A percentile compares a stretch with the other conserved stretches of the same genome.
These are phyloP conservation scores for Metarhizium anisopliae DNA, from an alignment of 2,329 filamentous ascomycete genomes.

Conservation along the genomic window DNA sequence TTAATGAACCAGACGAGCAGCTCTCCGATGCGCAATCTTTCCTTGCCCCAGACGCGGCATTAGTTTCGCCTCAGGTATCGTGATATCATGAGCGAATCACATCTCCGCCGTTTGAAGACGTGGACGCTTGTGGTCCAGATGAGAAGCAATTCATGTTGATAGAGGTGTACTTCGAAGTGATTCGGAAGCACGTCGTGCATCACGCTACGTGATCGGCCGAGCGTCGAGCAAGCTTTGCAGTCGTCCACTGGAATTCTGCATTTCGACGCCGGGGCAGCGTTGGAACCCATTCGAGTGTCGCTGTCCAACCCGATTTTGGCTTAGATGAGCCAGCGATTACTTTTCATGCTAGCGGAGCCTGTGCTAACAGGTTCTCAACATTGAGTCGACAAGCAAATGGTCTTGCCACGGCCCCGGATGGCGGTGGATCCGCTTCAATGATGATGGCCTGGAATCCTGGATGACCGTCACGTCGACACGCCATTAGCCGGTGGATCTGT, in stretches of 20 bases:
- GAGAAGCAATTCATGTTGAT: constrained; percentile 42
- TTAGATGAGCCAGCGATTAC: constrained; percentile 2
- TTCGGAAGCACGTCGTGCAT: constrained; percentile 31
- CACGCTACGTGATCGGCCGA: constrained; percentile 20
- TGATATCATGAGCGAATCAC: too few relatives aligned
- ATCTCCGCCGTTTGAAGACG: too few relatives aligned
- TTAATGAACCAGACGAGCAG: too few relatives aligned
- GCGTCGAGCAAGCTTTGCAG: constrained; percentile 16
- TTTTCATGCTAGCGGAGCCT: neutral
- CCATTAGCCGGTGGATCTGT: constrained; percentile 4
- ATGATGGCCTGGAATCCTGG: neutral
- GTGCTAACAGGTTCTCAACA: neutral
- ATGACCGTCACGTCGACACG: neutral
- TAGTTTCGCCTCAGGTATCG: too few relatives aligned
- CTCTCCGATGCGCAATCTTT: too few relatives aligned
- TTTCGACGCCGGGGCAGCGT: constrained; percentile 14
- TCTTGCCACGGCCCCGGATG: neutral
- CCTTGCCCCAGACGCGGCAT: too few relatives aligned
- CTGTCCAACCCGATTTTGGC: constrained; percentile 3
- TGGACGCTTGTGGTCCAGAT: constrained; percentile 16
- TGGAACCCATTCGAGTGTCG: constrained; percentile 16
- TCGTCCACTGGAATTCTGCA: constrained; percentile 11
- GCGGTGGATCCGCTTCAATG: neutral
- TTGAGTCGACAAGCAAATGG: neutral
- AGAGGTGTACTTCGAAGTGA: constrained; percentile 39